A percentile compares a stretch with the other conserved stretches of the same genome.
Evolutionary conservation across 2,329 filamentous ascomycete genomes (phyloP).

Genomic region (Paracoccidioides lutzii): DNA sequence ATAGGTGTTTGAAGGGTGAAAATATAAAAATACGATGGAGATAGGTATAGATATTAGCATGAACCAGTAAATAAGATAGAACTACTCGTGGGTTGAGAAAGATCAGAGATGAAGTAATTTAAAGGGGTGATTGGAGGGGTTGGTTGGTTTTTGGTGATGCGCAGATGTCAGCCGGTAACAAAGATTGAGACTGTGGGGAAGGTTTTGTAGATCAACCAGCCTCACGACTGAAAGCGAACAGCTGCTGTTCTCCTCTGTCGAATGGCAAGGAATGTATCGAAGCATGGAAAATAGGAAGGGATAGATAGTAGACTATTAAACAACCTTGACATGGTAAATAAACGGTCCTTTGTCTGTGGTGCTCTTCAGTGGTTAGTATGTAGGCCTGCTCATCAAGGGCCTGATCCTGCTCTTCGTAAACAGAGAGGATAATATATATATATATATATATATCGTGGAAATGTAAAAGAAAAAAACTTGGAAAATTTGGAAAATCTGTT

Average conservation of each 20-base stretch:
- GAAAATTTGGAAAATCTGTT: no score
- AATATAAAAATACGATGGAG: not conserved
- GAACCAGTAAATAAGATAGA: not conserved
- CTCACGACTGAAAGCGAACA: not conserved
- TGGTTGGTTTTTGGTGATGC: not conserved
- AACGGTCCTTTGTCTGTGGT: not conserved
- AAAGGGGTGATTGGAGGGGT: not conserved
- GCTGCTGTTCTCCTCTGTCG: not conserved
- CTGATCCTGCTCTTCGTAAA: no score
- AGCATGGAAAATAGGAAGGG: not conserved
- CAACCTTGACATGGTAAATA: no score
- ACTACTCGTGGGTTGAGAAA: conserved; percentile 1
- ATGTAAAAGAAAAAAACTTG: no score
- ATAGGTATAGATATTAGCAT: not conserved
- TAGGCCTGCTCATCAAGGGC: no score
- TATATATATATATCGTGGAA: no score
- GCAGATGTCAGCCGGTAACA: no score
- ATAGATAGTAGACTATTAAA: not conserved
- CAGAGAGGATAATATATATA: no score
- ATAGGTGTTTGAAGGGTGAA: not conserved
- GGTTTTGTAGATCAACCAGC: not conserved
- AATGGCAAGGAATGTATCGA: not conserved
- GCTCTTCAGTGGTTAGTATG: not conserved
- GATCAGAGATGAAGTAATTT: conserved; percentile 2
- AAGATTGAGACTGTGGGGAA: not conserved